Base-by-base conservation (phyloP, 208 protist species). In the Angomonas ambiguus region DNA sequence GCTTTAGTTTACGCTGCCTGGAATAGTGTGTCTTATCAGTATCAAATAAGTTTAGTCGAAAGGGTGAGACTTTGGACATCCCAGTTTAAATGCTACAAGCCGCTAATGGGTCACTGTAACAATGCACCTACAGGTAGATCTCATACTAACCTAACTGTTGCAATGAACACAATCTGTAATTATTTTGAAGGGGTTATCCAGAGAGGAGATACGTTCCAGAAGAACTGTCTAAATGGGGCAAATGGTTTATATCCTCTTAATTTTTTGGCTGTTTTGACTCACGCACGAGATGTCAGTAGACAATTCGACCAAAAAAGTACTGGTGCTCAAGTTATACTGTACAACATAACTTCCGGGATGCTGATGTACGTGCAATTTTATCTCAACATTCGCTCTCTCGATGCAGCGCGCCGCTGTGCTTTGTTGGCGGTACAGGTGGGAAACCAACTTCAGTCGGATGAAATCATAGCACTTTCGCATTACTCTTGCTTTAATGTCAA, bases 291-390 rank as follows among this genome's bases (percentile, higher is more conserved):
- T n/a, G n/a, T n/a, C n/a, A n/a, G n/a, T n/a, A n/a, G n/a, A n/a
- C n/a, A n/a, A n/a, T n/a, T 16, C 11, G 38, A 45, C 11, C 11
- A n/a, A 16, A 45, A 45, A 45, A 33, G 5, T 13, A 31, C 25
- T n/a, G 30, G 80, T 33, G 78, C 83, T 3, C 76, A 85, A 51
- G 75, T 76, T 5, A 76, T 87, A n/a, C 68, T 94, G 33, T 67
- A 72, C 30, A 83, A 82, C 70, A 92, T 92, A 59, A 85, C 86
- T 11, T 83, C 72, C 62, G 86, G 89, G 2, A 84, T 95, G 71
- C 82, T 95, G 24, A 66, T 90, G 22, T 95, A 92, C 62, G 74
- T 80, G 0, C 83, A 88, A 55, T 85, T 83, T 60, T 86, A 92
- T 66, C 69, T 92, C 6, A 79, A 76, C 13, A 59, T 92, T 10